phyloP scores from a whole-genome alignment of 140 eudicot genomes.

The Flaveria floridana region DNA sequence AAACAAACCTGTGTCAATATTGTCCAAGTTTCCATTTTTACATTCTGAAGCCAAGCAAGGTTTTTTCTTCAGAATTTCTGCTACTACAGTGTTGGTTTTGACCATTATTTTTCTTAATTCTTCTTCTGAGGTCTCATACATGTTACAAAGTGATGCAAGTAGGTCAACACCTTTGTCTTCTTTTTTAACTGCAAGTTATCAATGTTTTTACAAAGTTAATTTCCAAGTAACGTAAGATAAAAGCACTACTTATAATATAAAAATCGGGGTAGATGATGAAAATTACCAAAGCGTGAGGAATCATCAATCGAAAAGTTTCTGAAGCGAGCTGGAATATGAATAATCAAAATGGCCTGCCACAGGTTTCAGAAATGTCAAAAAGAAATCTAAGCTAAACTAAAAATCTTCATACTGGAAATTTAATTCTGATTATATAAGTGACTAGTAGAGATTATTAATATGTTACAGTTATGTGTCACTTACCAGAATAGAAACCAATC shows the following conservation, averaged over 20 bases:
- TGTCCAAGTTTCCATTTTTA: constrained; percentile 48
- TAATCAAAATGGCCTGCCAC: constrained; percentile 77
- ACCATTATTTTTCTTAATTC: constrained; percentile 67
- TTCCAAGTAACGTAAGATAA: not conserved
- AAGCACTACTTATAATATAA: not conserved
- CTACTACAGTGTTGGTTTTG: constrained; percentile 60
- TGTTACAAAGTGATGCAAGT: constrained; percentile 80
- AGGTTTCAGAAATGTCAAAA: constrained; percentile 22
- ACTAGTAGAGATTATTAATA: not conserved
- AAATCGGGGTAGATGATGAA: not conserved
- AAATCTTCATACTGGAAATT: not conserved
- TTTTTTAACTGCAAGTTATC: constrained; percentile 50
- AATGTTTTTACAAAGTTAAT: constrained; percentile 12
- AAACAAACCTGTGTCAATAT: constrained; percentile 57
- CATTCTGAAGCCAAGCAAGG: constrained; percentile 70
- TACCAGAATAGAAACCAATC: constrained; percentile 82
- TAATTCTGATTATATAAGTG: not conserved
- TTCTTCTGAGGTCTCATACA: constrained; percentile 81
- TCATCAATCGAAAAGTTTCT: constrained; percentile 60
- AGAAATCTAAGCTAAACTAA: not conserved
- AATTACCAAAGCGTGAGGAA: constrained; percentile 65
- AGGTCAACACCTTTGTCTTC: constrained; percentile 65
- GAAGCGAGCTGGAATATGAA: constrained; percentile 73
- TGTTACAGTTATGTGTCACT: constrained; percentile 37
- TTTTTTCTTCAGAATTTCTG: constrained; percentile 53